Evolutionary conservation across 208 protist species (phyloP).

Genomic region (Leishmania gerbilli): DNA sequence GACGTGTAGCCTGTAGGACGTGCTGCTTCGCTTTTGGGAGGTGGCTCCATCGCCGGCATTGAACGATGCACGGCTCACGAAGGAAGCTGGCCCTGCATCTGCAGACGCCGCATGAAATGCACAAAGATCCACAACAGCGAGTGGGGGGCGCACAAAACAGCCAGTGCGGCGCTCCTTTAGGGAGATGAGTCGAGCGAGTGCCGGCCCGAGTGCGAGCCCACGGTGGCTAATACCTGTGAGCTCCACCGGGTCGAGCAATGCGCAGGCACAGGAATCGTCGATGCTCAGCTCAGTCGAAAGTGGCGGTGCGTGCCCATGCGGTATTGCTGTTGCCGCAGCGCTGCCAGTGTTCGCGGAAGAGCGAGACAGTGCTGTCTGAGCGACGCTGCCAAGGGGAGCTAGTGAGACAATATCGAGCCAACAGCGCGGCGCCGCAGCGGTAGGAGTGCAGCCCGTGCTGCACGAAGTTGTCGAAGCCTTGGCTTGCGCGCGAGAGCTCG

Average conservation of each 20-base stretch:
- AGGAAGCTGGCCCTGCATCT: background rate
- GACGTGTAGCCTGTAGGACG: background rate
- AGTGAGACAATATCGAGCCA: constrained; percentile 12
- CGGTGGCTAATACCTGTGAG: constrained; percentile 52
- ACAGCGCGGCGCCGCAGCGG: background rate
- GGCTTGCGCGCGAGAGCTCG: background rate
- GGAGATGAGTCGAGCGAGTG: constrained; percentile 47
- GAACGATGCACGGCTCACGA: background rate
- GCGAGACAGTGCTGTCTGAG: background rate
- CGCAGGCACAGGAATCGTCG: constrained; percentile 23
- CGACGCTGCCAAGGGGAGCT: background rate
- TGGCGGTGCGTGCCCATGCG: background rate
- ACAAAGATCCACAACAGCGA: constrained; percentile 18
- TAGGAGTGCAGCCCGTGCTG: background rate
- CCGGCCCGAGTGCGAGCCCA: constrained; percentile 49
- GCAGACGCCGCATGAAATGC: background rate
- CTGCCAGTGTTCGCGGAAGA: background rate
- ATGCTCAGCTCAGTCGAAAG: background rate
- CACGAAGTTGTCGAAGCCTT: background rate
- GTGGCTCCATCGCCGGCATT: background rate
- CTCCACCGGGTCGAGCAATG: constrained; percentile 43
- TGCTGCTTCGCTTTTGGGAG: background rate
- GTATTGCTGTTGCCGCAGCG: constrained; percentile 5
- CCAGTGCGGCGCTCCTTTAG: constrained; percentile 21
- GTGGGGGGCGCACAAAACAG: constrained; percentile 21